Evolutionary conservation across 1,284 basidiomycete genomes (phyloP).

Genomic region (Cryptococcus floricola): DNA sequence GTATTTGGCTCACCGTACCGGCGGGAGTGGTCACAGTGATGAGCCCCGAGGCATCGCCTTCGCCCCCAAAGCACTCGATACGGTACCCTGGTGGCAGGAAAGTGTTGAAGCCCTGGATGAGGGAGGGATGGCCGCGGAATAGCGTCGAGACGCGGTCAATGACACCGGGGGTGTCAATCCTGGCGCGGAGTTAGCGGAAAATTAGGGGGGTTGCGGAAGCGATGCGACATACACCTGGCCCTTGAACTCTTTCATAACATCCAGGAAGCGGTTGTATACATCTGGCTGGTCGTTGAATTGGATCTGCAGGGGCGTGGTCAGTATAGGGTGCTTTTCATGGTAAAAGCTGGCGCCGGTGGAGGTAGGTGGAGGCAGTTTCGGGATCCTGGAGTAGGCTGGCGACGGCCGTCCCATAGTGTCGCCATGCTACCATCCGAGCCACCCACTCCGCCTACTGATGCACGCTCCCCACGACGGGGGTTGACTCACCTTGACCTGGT

Average conservation of each 20-base stretch:
- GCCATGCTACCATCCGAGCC: not conserved
- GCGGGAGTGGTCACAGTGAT: constrained; percentile 94
- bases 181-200: constrained; percentile 42
- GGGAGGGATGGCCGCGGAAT: constrained; percentile 86
- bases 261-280: constrained; percentile 94
- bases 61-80: constrained; percentile 67
- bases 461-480: not conserved
- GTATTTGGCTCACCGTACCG: constrained; percentile 67
- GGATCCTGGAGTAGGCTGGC: not conserved
- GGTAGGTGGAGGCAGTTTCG: not conserved
- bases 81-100: constrained; percentile 95
- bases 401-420: not conserved
- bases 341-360: constrained; percentile 10
- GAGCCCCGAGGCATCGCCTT: constrained; percentile 62
- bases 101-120: constrained; percentile 99
- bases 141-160: constrained; percentile 94
- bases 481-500: constrained; percentile 74
- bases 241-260: constrained; percentile 99
- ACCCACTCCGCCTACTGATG: not conserved
- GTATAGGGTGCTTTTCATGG: not conserved
- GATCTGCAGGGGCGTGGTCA: constrained; percentile 43
- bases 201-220: not conserved
- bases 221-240: constrained; percentile 66
- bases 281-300: constrained; percentile 90
- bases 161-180: constrained; percentile 97